Base-by-base conservation (phyloP, 306 rosid species). In the Cercis canadensis region DNA sequence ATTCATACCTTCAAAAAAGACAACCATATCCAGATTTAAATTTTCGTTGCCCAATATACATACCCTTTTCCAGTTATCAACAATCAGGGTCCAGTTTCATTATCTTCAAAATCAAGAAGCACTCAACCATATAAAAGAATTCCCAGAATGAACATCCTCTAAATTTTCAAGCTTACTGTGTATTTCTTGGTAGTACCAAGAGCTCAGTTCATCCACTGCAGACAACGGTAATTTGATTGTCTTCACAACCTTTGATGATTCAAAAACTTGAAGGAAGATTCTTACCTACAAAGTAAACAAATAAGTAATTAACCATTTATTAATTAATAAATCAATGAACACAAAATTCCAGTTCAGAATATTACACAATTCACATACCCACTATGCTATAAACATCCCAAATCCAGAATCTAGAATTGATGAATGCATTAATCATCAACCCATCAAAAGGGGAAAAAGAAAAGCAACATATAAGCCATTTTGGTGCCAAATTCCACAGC, bases 321-420 rank as follows among this genome's bases (percentile, higher is more conserved):
- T 24, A 24, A 24, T 24, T 24, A 15, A 59, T 40, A 67, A 77
- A 57, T 10, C 46, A 56, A 47, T 62, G 66, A 49, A 69, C 33
- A 64, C 65, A 73, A 59, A 65, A 54, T 47, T 14, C 41, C 45
- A 50, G 41, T 29, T 34, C 4, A 43, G 54, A 67, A 67, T 16
- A 37, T 52, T 66, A 65, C 60, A 62, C 9, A 9, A 36, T 40
- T 24, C 18, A 43, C 59, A 32, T 32, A 45, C 31, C 71, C 52
- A 62, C 51, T 9, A 71, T 4, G 33, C 64, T 29, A 46, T 44
- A 69, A 37, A 75, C n/a, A 56, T 44, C 46, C 53, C 73, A 71
- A 68, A 73, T 58, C 86, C 69, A 53, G 75, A 76, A 77, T 70
- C 55, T 39, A 62, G 39, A 43, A 78, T 65, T 51, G 45, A 46